Evolutionary conservation across 306 rosid genomes (phyloP).

Genomic region (Dryas octopetala): DNA sequence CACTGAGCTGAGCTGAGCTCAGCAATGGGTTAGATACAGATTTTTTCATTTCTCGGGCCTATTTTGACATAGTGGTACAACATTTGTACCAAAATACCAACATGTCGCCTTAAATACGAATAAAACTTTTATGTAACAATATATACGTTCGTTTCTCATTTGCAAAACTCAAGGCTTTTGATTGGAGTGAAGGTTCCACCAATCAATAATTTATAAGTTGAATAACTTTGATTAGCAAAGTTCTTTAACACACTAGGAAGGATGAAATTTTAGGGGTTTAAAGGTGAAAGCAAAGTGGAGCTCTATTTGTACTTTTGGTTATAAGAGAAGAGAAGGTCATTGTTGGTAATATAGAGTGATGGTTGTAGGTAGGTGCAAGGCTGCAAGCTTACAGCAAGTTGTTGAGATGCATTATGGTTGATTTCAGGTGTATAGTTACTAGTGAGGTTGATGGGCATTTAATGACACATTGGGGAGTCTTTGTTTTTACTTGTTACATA

Average conservation of each 20-base stretch:
- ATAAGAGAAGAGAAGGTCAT: background rate
- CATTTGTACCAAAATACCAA: no score
- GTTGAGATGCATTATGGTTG: background rate
- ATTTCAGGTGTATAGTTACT: slow-evolving; percentile 1
- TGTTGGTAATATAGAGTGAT: background rate
- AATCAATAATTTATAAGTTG: no score
- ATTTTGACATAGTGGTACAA: no score
- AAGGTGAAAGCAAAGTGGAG: background rate
- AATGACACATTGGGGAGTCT: slow-evolving; percentile 7
- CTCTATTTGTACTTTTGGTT: background rate
- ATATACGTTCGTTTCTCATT: no score
- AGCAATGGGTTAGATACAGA: background rate
- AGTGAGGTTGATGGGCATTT: slow-evolving; percentile 23
- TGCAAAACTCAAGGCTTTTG: no score
- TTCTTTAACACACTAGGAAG: no score
- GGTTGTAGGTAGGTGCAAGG: background rate
- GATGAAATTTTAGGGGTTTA: no score
- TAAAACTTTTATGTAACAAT: no score
- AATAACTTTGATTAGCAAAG: no score
- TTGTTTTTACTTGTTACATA: background rate
- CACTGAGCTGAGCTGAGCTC: background rate
- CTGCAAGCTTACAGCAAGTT: background rate
- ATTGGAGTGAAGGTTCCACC: no score
- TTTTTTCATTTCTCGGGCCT: background rate
- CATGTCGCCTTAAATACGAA: no score